phyloP scores from a whole-genome alignment of 2,329 filamentous ascomycete species.

The Verticillium longisporum region DNA sequence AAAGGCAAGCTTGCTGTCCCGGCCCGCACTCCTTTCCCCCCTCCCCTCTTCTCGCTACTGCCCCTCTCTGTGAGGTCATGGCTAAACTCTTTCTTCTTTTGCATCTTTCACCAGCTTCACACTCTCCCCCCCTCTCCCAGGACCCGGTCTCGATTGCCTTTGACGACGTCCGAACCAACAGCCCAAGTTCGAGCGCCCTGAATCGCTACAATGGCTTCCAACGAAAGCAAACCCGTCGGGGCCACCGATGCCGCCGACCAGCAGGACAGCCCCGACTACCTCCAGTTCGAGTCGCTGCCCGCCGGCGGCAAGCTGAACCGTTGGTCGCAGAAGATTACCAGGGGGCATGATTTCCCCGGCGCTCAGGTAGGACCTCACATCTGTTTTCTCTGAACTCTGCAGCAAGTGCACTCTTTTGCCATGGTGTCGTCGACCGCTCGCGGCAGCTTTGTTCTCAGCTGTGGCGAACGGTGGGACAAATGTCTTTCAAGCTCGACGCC shows the following conservation, averaged over 20 bases:
- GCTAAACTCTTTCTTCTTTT: too few species aligned
- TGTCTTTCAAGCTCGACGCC: neutral
- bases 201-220: neutral
- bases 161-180: too few species aligned
- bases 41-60: too few species aligned
- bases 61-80: too few species aligned
- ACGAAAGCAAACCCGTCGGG: neutral
- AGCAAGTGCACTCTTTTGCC: neutral
- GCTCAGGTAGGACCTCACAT: slow-evolving; percentile 57
- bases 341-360: slow-evolving; percentile 82
- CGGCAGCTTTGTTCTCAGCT: too few species aligned
- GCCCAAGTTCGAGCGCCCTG: neutral
- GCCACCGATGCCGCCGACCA: slow-evolving; percentile 15
- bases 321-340: slow-evolving; percentile 77
- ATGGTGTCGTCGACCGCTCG: neutral
- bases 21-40: neutral
- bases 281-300: slow-evolving; percentile 44
- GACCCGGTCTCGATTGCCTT: too few species aligned
- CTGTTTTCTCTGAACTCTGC: neutral
- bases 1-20: too few species aligned
- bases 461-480: too few species aligned
- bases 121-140: too few species aligned
- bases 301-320: slow-evolving; percentile 63
- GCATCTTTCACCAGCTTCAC: too few species aligned
- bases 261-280: slow-evolving; percentile 42